Evolutionary conservation across 2,329 filamentous ascomycete genomes (phyloP).

Genomic region (Plenodomus tracheiphilus): DNA sequence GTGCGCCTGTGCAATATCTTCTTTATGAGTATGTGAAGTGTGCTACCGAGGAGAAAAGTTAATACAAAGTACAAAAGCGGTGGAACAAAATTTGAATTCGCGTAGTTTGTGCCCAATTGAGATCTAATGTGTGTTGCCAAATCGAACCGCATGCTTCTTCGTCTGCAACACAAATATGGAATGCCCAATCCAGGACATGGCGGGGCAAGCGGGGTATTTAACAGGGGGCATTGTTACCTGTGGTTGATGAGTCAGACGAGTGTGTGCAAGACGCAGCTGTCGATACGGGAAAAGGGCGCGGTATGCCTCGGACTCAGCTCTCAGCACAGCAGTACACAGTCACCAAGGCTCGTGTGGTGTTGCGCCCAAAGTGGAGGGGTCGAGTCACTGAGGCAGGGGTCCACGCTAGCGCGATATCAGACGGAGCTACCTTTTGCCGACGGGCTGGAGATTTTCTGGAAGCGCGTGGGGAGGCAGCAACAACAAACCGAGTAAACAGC

Average conservation of each 20-base stretch:
- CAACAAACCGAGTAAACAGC: conserved; percentile 31
- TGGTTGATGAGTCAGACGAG: conserved; percentile 24
- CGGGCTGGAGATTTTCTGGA: conserved; percentile 32
- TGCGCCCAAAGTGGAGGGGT: conserved; percentile 30
- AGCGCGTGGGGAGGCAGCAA: conserved; percentile 34
- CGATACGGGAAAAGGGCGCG: conserved; percentile 3
- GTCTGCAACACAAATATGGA: neutral
- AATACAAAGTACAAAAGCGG: conserved; percentile 1
- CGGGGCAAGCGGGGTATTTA: conserved; percentile 39
- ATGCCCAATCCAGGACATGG: conserved; percentile 13
- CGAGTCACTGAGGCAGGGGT: conserved; percentile 32
- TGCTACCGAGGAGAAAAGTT: conserved; percentile 2
- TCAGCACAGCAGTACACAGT: conserved; percentile 17
- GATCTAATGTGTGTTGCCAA: neutral
- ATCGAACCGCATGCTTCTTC: neutral
- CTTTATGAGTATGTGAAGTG: neutral
- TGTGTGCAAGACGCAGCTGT: conserved; percentile 7
- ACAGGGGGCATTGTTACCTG: conserved; percentile 20
- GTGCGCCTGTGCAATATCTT: conserved; percentile 2
- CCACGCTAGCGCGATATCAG: conserved; percentile 15
- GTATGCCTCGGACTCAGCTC: conserved; percentile 10
- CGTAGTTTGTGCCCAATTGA: neutral
- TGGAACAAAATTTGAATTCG: neutral
- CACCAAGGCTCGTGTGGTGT: conserved; percentile 28
- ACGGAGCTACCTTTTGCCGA: conserved; percentile 30